These are phyloP conservation scores for Fonsecaea nubica DNA, from an alignment of 2,329 filamentous ascomycete genomes.

Conservation along the genomic window DNA sequence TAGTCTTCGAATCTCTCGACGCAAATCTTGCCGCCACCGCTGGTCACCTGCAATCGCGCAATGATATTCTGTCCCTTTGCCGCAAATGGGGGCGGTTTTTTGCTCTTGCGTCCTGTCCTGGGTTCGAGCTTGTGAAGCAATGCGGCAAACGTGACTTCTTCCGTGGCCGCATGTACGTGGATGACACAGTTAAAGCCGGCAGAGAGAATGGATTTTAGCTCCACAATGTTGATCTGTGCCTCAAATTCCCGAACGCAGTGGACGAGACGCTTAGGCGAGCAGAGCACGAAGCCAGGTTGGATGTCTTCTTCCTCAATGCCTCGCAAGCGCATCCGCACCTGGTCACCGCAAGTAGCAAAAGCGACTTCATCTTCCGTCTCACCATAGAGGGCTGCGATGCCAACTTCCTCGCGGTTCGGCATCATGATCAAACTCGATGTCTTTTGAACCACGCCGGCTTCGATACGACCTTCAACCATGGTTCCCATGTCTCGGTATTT, in stretches of 20 bases:
- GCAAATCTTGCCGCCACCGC: slow-evolving; percentile 84
- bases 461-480: slow-evolving; percentile 96
- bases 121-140: slow-evolving; percentile 95
- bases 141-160: slow-evolving; percentile 90
- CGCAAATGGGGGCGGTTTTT: slow-evolving; percentile 89
- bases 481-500: slow-evolving; percentile 98
- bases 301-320: slow-evolving; percentile 98
- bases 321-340: slow-evolving; percentile 88
- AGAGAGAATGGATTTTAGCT: slow-evolving; percentile 90
- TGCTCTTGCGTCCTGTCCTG: slow-evolving; percentile 90
- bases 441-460: slow-evolving; percentile 93
- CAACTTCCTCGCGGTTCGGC: slow-evolving; percentile 85
- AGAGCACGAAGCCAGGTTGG: slow-evolving; percentile 91
- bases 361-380: slow-evolving; percentile 93
- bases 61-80: slow-evolving; percentile 83
- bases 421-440: slow-evolving; percentile 86
- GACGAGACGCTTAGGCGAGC: slow-evolving; percentile 90
- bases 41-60: slow-evolving; percentile 84
- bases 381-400: slow-evolving; percentile 85
- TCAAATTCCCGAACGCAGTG: slow-evolving; percentile 90
- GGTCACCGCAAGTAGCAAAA: slow-evolving; percentile 87
- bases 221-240: slow-evolving; percentile 93
- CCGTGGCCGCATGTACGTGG: slow-evolving; percentile 95
- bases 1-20: slow-evolving; percentile 96
- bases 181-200: slow-evolving; percentile 98